A percentile compares a stretch with the other conserved stretches of the same genome.
phyloP scores from a whole-genome alignment of 169 alveolate species.

The Toxoplasma gondii region DNA sequence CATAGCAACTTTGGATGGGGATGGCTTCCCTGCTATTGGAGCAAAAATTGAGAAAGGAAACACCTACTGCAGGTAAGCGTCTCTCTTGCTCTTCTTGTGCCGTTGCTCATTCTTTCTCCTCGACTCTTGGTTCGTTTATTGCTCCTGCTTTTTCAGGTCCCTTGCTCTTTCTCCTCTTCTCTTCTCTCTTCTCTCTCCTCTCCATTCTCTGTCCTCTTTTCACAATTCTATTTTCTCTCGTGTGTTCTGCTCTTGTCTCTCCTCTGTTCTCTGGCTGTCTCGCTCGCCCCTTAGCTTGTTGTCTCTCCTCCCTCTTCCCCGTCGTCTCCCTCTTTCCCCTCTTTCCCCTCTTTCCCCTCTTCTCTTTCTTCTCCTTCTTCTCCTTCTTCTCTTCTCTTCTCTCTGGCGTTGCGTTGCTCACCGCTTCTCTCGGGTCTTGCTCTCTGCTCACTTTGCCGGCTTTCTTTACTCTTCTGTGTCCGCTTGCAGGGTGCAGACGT shows the following conservation, averaged over 20 bases:
- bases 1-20: constrained; percentile 79
- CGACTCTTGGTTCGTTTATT: not conserved
- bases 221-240: too few relatives aligned
- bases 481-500: not conserved
- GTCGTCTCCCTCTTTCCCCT: not conserved
- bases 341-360: not conserved
- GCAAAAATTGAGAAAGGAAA: constrained; percentile 77
- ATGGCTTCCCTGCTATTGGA: constrained; percentile 91
- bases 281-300: not conserved
- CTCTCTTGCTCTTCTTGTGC: not conserved
- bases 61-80: constrained; percentile 74
- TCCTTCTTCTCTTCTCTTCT: not conserved
- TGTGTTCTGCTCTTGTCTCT: too few relatives aligned
- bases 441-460: not conserved
- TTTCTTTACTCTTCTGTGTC: not conserved
- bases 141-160: not conserved
- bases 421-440: not conserved
- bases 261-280: too few relatives aligned
- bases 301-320: too few relatives aligned
- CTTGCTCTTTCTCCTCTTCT: not conserved
- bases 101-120: not conserved
- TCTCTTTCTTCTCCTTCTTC: not conserved
- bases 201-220: not conserved
- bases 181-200: not conserved
- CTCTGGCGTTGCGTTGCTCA: not conserved